Base-by-base conservation (phyloP, 768 basidiomycete genomes). In the Tylopilus sp. region DNA sequence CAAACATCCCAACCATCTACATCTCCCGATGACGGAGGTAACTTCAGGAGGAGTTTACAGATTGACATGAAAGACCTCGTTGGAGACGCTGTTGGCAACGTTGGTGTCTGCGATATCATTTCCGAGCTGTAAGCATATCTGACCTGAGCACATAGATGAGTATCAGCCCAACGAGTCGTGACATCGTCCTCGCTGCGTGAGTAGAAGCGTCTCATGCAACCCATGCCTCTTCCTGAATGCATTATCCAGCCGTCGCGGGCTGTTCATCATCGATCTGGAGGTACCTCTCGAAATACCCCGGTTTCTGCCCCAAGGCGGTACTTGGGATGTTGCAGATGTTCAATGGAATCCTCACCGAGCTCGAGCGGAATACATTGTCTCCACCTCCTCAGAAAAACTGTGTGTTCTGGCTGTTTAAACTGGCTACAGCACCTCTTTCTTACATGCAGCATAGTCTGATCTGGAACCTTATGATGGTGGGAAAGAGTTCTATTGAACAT, bases 241-340 rank as follows among this genome's bases (percentile, higher is more conserved):
- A 17, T 31, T 36, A 40, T 21, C 7, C 62, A 85, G 83, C 18
- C 86, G 95, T 5, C 85, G 92, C 50, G 95, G 95, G 0, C 76
- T 99, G 15, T 98, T 90, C 66, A 93, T 98, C 51, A 90, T 99
- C 53, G 97, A 98, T 73, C 77, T 99, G 15, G 86, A 93, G 54
- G 81, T 88, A 12, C 91, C 92, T 1, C 75, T 90, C 17, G 84
- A 90, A 56, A 79, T 93, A 0, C 97, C 97, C 21, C 80, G 95
- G 12, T 98, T 95, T 65, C 78, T 99, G 9, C 95, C 95, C 13
- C 95, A 99, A 70, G 92, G 93, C 2, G 95, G 94, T 1, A 91
- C 90, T 6, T 98, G 94, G 92, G 91, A 95, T 60, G 93, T 97
- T 11, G 88, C 90, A 1, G 90, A 94, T 61, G 88, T 93, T 0